phyloP scores from a whole-genome alignment of 441 rosid genomes.

The Cnidoscolus chayamansa region DNA sequence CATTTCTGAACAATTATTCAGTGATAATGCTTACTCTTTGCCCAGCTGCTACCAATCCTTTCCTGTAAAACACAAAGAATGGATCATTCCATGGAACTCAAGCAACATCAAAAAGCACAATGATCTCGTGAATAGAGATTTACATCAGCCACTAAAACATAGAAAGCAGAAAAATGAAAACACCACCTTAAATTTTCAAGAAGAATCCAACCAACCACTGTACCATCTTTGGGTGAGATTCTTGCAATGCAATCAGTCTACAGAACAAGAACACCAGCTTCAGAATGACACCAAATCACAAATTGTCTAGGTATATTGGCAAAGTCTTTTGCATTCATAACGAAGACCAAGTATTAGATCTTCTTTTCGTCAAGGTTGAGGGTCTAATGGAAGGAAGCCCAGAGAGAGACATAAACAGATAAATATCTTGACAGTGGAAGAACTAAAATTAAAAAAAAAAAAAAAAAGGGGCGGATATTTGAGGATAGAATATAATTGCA shows the following conservation, averaged over 20 bases:
- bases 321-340: neutral
- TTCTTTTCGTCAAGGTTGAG: neutral
- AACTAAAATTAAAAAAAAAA: neutral
- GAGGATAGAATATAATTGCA: neutral
- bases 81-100: constrained; percentile 7
- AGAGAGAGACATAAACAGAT: neutral
- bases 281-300: neutral
- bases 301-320: neutral
- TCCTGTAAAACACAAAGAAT: constrained; percentile 39
- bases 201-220: constrained; percentile 78
- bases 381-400: neutral
- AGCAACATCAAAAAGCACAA: neutral
- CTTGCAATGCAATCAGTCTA: constrained; percentile 96
- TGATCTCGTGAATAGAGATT: neutral
- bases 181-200: constrained; percentile 69
- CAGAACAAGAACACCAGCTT: constrained; percentile 19
- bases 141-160: constrained; percentile 10
- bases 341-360: neutral
- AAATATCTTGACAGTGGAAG: neutral
- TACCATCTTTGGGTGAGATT: constrained; percentile 73
- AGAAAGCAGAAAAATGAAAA: constrained; percentile 5
- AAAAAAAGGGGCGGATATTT: neutral
- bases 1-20: neutral
- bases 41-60: constrained; percentile 59
- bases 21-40: constrained; percentile 45